Base-by-base conservation (phyloP, 768 basidiomycete genomes). In the Suillus americanus region DNA sequence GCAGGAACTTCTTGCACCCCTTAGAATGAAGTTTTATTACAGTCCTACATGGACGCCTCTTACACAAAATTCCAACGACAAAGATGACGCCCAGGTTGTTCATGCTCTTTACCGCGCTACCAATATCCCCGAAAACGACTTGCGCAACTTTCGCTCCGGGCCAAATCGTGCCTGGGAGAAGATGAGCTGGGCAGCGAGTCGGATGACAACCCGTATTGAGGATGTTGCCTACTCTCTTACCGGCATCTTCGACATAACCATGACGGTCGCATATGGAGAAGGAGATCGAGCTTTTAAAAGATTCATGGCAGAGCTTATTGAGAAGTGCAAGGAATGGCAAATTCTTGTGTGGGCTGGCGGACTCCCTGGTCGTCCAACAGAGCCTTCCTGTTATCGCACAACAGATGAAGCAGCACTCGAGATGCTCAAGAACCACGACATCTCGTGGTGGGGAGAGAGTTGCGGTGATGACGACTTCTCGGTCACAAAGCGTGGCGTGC, bases 201-300 rank as follows among this genome's bases (percentile, higher is more conserved):
- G 68, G 38, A 68, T 55, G 28, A 69, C 68, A 16, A 69, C 68
- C 7, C 57, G 65, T n/a, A 48, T 57, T 23, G 69, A 69, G 57
- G 69, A 70, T 48, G 60, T 40, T 14, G 65, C 68, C n/a, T 70
- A 70, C 54, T 69, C 62, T n/a, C 59, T 70, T 16, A 38, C 63
- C 12, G 68, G 65, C 3, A 43, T 70, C 28, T 66, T 70, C n/a
- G 57, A 69, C 45, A 61, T 66, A 23, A 60, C 48, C 5, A 43
- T 70, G 35, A 25, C 68, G 10, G 62, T 70, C 18, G 60, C 60
- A 40, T 70, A 70, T 57, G 69, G 69, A 28, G 68, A 67, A 53
- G 69, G 69, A n/a, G 41, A 25, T 28, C 62, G 61, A 41, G 68
- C 69, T 0, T 70, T 69, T 43, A 41, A 64, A 59, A 55, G 69